A percentile compares a stretch with the other conserved stretches of the same genome.
Conservation (phyloP, 306 rosid species). For the Lathyrus sativus region DNA sequence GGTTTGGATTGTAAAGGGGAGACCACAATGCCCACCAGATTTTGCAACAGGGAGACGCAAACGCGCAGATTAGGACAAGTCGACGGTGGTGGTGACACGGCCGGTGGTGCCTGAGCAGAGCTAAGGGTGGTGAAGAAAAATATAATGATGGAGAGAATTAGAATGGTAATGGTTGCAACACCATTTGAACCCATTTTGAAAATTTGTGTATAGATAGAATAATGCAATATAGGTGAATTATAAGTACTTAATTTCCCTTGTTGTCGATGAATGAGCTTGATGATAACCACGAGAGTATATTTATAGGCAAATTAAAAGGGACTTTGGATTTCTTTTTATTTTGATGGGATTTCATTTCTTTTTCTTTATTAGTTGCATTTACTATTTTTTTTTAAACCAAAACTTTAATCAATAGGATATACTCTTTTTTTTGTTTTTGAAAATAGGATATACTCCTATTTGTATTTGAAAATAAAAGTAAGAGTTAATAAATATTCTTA, state of each 20-base stretch:
- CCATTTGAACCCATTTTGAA: slow-evolving; percentile 5
- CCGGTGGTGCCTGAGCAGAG: not conserved
- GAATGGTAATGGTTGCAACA: not conserved
- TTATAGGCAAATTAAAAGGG: not conserved
- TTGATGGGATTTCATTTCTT: no score
- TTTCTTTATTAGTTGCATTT: no score
- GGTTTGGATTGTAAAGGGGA: not conserved
- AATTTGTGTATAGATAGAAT: not conserved
- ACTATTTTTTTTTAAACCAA: no score
- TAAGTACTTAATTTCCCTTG: not conserved
- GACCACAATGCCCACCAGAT: not conserved
- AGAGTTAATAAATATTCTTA: no score
- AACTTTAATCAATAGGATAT: no score
- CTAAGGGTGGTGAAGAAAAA: not conserved
- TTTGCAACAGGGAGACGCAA: not conserved
- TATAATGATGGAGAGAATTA: not conserved
- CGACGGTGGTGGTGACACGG: not conserved
- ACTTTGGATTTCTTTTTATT: no score
- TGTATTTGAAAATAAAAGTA: no score
- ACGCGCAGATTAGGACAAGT: not conserved
- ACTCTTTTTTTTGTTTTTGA: no score
- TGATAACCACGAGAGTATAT: not conserved
- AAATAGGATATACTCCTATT: no score
- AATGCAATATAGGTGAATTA: not conserved
- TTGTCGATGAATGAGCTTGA: not conserved